Base-by-base conservation (phyloP, 257 asterid genomes). In the Thymus quinquecostatus region DNA sequence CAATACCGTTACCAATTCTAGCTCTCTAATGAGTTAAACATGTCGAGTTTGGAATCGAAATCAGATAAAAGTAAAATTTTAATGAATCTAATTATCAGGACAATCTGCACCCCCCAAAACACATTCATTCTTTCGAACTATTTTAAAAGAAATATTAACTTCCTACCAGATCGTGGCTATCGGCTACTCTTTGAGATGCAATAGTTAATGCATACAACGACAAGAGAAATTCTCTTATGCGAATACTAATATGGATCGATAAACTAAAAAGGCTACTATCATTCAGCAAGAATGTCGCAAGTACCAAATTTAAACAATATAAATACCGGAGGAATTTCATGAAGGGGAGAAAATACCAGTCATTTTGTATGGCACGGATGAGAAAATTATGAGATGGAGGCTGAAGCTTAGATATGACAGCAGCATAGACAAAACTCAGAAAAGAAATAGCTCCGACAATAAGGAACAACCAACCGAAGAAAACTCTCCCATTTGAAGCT, bases 401-500 rank as follows among this genome's bases (percentile, higher is more conserved):
- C 57, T 74, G 84, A 68, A 87, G 82, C 84, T 84, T 87, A 40
- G 94, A 85, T 45, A 87, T 72, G 27, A 85, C 73, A 57, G 96
- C 87, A 69, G 84, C 84, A 40, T 82, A 85, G 49, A 87, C 47
- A 61, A 84, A 84, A 14, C 74, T 79, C 60, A 64, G 40, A 53
- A 84, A 83, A 27, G 77, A 82, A 54, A 81, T 38, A 6, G 83
- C 75, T 56, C 94, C 94, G 51, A 56, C 27, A 61, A 80, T 48
- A 28, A 87, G 58, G 75, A 83, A 80, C 62, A 76, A 77, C 89
- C 88, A 86, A 36, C 84, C 86, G 84, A 91, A 84, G 7, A 85
- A 69, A 41, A 63, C 79, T 66, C 78, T 79, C 66, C 75, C 78
- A 54, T 74, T 73, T 3, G 85, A 76, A 36, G 78, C 81, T 43